These are phyloP conservation scores for Ophiocordyceps camponoti-floridani DNA, from an alignment of 2,329 filamentous ascomycete species.

Conservation along the genomic window DNA sequence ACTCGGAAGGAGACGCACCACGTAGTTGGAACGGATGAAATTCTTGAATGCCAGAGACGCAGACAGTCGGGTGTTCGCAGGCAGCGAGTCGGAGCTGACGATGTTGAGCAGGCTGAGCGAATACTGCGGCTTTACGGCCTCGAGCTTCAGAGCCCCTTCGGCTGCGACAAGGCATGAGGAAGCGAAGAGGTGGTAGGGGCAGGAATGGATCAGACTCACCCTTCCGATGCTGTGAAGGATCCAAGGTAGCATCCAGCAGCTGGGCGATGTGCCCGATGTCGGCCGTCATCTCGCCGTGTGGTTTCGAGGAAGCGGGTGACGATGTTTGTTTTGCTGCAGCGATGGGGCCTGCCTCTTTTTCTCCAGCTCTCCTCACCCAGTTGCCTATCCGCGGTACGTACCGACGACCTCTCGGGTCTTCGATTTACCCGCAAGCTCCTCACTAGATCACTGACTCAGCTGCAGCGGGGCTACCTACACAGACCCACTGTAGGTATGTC, in stretches of 20 bases:
- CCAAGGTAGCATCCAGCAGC: slow-evolving; percentile 79
- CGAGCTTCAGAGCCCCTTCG: slow-evolving; percentile 59
- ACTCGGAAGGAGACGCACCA: slow-evolving; percentile 28
- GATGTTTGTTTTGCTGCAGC: no score
- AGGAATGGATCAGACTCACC: slow-evolving; percentile 32
- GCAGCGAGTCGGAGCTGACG: slow-evolving; percentile 56
- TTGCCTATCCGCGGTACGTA: no score
- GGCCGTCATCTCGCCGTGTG: slow-evolving; percentile 30
- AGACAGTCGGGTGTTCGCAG: slow-evolving; percentile 65
- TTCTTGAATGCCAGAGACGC: slow-evolving; percentile 96
- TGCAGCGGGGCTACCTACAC: no score
- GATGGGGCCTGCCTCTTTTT: no score
- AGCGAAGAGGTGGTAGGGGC: slow-evolving; percentile 9
- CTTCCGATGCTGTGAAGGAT: slow-evolving; percentile 76
- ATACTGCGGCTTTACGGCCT: slow-evolving; percentile 74
- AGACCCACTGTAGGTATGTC: no score
- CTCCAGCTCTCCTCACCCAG: no score
- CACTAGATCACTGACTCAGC: no score
- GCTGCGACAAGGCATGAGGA: slow-evolving; percentile 35
- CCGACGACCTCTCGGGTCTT: no score
- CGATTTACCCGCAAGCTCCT: no score
- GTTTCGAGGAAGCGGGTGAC: no score
- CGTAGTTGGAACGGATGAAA: slow-evolving; percentile 88
- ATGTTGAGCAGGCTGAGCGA: slow-evolving; percentile 80
- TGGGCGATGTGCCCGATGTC: slow-evolving; percentile 49